These are phyloP conservation scores for Cutaneotrichosporon mucoides DNA, from an alignment of 1,284 basidiomycete species.

Conservation along the genomic window DNA sequence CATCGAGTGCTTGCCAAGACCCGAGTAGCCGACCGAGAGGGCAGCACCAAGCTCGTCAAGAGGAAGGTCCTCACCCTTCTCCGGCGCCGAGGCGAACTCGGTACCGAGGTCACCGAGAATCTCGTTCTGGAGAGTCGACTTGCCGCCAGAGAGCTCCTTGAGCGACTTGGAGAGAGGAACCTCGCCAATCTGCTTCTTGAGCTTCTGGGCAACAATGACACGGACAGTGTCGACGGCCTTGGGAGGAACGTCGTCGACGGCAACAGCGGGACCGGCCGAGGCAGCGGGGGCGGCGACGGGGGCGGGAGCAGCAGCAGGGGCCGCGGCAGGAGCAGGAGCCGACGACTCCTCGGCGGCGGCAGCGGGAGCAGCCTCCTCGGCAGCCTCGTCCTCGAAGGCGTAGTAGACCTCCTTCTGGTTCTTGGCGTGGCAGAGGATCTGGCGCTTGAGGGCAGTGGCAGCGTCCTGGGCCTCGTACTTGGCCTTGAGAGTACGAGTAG, in stretches of 20 bases:
- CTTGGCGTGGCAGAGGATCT: slow-evolving; percentile 90
- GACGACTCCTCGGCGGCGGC: slow-evolving; percentile 50
- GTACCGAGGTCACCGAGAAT: slow-evolving; percentile 88
- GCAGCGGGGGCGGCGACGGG: slow-evolving; percentile 53
- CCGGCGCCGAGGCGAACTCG: slow-evolving; percentile 85
- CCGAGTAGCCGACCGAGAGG: slow-evolving; percentile 70
- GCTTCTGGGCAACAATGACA: slow-evolving; percentile 90
- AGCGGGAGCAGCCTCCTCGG: slow-evolving; percentile 37
- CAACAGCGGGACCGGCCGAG: slow-evolving; percentile 63
- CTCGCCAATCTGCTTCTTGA: slow-evolving; percentile 91
- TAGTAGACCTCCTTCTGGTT: slow-evolving; percentile 97
- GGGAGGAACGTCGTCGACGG: slow-evolving; percentile 77
- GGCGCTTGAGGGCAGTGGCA: slow-evolving; percentile 71
- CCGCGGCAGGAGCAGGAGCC: slow-evolving; percentile 51
- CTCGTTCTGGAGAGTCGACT: slow-evolving; percentile 97
- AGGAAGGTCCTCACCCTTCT: slow-evolving; percentile 96
- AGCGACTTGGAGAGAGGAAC: slow-evolving; percentile 91
- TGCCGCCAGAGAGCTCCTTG: slow-evolving; percentile 97
- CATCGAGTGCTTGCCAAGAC: slow-evolving; percentile 93
- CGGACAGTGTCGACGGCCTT: slow-evolving; percentile 86
- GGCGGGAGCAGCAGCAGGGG: slow-evolving; percentile 53
- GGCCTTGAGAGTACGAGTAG: slow-evolving; percentile 86
- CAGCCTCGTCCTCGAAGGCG: slow-evolving; percentile 83
- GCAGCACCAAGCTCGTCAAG: slow-evolving; percentile 91
- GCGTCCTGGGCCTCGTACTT: slow-evolving; percentile 92